Evolutionary conservation across 768 basidiomycete genomes (phyloP).

Genomic region (Pleurotus citrinopileatus): DNA sequence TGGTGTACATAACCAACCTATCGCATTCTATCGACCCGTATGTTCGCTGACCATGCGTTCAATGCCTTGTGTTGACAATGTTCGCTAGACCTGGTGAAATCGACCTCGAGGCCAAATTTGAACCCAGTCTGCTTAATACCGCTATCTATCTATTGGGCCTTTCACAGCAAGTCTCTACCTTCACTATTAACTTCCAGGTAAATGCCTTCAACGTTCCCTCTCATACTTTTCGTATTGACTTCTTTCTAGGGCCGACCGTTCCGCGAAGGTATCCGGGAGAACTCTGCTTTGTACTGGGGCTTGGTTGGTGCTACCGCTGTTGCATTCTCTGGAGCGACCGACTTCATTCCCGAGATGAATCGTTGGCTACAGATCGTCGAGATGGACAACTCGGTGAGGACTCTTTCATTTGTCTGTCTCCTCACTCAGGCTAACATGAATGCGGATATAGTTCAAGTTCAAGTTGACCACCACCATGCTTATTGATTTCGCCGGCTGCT

Average conservation of each 20-base stretch:
- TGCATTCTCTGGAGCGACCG: constrained; percentile 90
- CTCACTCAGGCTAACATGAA: not conserved
- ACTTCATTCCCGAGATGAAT: constrained; percentile 94
- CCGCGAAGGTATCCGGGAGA: constrained; percentile 97
- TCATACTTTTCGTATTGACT: not conserved
- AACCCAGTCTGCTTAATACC: constrained; percentile 92
- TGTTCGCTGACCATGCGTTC: too few species aligned
- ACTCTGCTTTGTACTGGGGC: constrained; percentile 90
- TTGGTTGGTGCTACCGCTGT: constrained; percentile 86
- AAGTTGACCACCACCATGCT: constrained; percentile 79
- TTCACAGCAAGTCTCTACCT: constrained; percentile 97
- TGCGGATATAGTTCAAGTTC: constrained; percentile 68
- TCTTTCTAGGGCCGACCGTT: constrained; percentile 81
- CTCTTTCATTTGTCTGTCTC: constrained; percentile 16
- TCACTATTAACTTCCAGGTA: constrained; percentile 96
- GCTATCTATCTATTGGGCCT: constrained; percentile 94
- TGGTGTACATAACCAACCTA: constrained; percentile 92
- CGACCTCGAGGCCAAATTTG: constrained; percentile 95
- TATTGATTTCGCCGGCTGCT: constrained; percentile 87
- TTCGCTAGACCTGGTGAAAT: constrained; percentile 61
- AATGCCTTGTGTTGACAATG: constrained; percentile 4
- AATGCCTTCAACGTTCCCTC: constrained; percentile 1
- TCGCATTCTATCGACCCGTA: constrained; percentile 77
- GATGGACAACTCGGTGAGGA: constrained; percentile 75
- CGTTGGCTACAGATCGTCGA: constrained; percentile 96